phyloP scores from a whole-genome alignment of 345 rosid genomes.

The Euphorbia lathyris region DNA sequence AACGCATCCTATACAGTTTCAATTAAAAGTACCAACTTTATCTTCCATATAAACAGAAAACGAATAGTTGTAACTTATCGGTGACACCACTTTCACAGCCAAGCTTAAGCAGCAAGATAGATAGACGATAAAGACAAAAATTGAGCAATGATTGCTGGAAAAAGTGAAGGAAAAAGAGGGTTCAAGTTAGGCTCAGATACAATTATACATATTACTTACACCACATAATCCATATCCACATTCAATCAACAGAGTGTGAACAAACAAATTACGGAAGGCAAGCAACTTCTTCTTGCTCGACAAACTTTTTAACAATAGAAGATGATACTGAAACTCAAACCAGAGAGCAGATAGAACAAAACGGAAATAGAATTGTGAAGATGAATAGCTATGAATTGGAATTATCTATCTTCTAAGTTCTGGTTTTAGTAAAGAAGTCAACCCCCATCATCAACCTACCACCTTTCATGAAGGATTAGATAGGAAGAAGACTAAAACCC shows the following conservation, averaged over 20 bases:
- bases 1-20: background rate
- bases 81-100: constrained; percentile 6
- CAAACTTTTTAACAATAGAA: background rate
- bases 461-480: constrained; percentile 54
- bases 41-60: background rate
- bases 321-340: constrained; percentile 12
- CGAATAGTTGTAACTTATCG: background rate
- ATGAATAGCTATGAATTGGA: constrained; percentile 14
- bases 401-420: constrained; percentile 7
- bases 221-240: constrained; percentile 14
- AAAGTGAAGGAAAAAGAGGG: constrained; percentile 7
- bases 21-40: constrained; percentile 6
- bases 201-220: background rate
- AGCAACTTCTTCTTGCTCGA: background rate
- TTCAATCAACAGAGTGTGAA: constrained; percentile 13
- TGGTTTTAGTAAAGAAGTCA: constrained; percentile 55
- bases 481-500: constrained; percentile 16
- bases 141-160: background rate
- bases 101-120: constrained; percentile 10
- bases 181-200: constrained; percentile 7
- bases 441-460: constrained; percentile 78
- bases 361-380: background rate
- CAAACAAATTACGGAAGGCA: background rate
- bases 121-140: background rate
- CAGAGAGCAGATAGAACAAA: constrained; percentile 18